Evolutionary conservation across 2,329 filamentous ascomycete species (phyloP), one percentile per base, ranked within the genome.

Genomic region (Trichoderma hamatum): DNA sequence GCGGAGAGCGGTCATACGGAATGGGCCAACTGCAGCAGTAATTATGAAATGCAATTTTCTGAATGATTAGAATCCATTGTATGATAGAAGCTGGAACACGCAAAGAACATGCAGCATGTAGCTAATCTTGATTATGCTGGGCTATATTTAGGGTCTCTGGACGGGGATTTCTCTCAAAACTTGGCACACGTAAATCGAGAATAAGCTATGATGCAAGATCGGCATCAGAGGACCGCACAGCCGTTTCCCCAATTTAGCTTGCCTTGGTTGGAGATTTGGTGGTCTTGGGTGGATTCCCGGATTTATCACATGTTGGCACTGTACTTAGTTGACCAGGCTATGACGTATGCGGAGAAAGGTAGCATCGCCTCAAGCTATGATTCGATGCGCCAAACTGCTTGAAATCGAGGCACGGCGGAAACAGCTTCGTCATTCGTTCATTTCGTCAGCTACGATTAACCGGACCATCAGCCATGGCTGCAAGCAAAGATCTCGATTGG

Each of bases 201-300:
- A 32, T 43, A 54, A n/a, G 54, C 63, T 67, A 67, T 67, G 63
- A 67, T 67, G 63, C 63, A 67, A 67, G 63, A 67, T 67, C 54
- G 26, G 54, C 63, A 67, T 67, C 63, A 67, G 36, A 28, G 34
- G 46, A 13, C 39, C 39, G n/a, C 63, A 28, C 55, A 58, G 39
- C 52, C 59, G 19, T 65, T 65, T 49, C 32, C 26, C 36, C 52
- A 32, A 65, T 56, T 46, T 56, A 65, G 52, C 62, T 65, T 65
- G 26, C 62, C 36, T 36, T 65, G 55, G 51, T 26, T 43, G 14
- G 36, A 34, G 24, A 30, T 24, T 36, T 21, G 39, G 39, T n/a
- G 39, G 39, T 43, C n/a, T 43, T 43, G 13, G 36, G 21, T 34
- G 52, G 30, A 26, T 65, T 65, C n/a, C 51, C 39, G 26, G 51